Conservation (phyloP, 345 rosid genomes). For the Eutrema japonicum region DNA sequence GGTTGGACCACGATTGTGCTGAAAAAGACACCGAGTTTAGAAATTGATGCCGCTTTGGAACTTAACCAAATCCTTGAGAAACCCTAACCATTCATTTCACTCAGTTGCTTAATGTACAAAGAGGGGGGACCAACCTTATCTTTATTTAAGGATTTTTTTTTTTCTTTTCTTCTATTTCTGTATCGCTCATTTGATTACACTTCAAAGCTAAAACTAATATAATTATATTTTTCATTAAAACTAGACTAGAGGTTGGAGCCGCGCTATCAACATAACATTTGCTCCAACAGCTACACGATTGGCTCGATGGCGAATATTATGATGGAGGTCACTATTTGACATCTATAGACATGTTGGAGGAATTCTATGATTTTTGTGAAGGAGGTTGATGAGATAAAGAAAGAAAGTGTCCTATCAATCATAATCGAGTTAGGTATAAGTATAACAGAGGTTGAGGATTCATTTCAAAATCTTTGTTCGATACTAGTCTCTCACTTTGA, state of each 20-base stretch:
- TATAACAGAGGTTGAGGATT: slow-evolving; percentile 30
- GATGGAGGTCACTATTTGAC: slow-evolving; percentile 1
- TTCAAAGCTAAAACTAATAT: not conserved
- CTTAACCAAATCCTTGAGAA: slow-evolving; percentile 40
- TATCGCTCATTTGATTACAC: not conserved
- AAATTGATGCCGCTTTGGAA: slow-evolving; percentile 23
- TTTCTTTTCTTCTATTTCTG: not conserved
- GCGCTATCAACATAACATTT: no score
- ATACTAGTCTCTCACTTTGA: slow-evolving; percentile 38
- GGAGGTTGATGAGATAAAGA: slow-evolving; percentile 3
- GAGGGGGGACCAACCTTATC: slow-evolving; percentile 7
- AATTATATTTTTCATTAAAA: no score
- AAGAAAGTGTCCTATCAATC: slow-evolving; percentile 41
- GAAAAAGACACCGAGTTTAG: slow-evolving; percentile 21
- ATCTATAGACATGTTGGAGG: slow-evolving; percentile 4
- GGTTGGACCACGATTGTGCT: slow-evolving; percentile 3
- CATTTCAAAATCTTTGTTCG: slow-evolving; percentile 31
- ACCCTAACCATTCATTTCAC: slow-evolving; percentile 42
- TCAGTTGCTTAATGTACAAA: slow-evolving; percentile 2
- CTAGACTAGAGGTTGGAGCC: no score
- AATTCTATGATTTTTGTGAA: slow-evolving; percentile 13
- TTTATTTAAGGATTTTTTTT: not conserved
- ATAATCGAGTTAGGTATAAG: slow-evolving; percentile 36
- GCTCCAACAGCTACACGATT: no score
- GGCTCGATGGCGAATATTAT: no score